These are phyloP conservation scores for Gonium pectorale DNA, from an alignment of 139 green algal genomes.

Conservation along the genomic window DNA sequence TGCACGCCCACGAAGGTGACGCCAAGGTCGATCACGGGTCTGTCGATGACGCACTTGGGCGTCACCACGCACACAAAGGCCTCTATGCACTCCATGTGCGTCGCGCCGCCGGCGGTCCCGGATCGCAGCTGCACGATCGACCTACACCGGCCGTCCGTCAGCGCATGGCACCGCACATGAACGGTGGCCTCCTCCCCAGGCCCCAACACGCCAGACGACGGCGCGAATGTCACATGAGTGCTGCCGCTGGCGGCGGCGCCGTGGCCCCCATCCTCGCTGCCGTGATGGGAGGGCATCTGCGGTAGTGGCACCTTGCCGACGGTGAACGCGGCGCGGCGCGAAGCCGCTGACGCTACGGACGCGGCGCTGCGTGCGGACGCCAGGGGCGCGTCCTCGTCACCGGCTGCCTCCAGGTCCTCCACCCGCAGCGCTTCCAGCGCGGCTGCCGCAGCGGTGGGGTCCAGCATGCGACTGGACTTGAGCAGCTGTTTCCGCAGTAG, in stretches of 20 bases:
- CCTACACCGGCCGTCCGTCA: slow-evolving; percentile 47
- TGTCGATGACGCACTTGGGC: slow-evolving; percentile 45
- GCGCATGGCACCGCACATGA: slow-evolving; percentile 35
- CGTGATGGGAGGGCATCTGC: too few species aligned
- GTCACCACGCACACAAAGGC: slow-evolving; percentile 57
- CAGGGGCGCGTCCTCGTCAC: background rate
- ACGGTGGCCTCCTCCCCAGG: slow-evolving; percentile 42
- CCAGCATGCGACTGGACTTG: slow-evolving; percentile 33
- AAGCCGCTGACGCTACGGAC: too few species aligned
- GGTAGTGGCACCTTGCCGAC: too few species aligned
- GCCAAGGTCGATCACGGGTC: slow-evolving; percentile 55
- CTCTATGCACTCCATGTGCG: slow-evolving; percentile 43
- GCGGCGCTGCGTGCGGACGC: too few species aligned
- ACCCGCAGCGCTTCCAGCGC: background rate
- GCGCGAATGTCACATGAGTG: slow-evolving; percentile 53
- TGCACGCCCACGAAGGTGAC: slow-evolving; percentile 54
- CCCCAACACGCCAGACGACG: slow-evolving; percentile 26
- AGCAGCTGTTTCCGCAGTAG: slow-evolving; percentile 33
- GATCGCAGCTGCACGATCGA: slow-evolving; percentile 47
- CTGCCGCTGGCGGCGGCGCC: background rate
- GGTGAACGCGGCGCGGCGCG: too few species aligned
- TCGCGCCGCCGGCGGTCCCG: background rate
- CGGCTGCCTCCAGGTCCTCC: background rate
- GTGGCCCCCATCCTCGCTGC: too few species aligned
- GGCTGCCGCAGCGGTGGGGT: slow-evolving; percentile 10